Evolutionary conservation across 202 grass and related monocot species (phyloP), one percentile per base, ranked within the genome.

Genomic region (Sporobolus alterniflorus): DNA sequence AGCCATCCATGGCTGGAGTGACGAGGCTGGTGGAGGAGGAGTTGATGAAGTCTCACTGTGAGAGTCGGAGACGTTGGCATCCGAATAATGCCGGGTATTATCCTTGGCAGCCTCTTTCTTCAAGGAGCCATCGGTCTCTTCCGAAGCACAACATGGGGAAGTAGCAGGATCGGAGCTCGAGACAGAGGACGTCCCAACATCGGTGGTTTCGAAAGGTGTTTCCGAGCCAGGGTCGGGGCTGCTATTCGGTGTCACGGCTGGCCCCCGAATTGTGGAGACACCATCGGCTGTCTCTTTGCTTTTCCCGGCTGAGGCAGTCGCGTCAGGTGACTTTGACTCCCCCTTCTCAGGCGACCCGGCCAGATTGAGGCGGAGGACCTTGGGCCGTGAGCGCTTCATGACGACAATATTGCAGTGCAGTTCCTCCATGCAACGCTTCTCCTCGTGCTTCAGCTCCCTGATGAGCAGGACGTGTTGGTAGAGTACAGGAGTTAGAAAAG

Each of bases 381-480:
- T 94, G 47, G 96, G 96, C 51, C 64, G 83, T 15, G 96, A 92
- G 8, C 80, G 90, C 88, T 90, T 96, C 91, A 96, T 95, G 29
- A 89, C 87, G 8, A 98, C 96, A 56, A 98, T 98, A 75, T 98
- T 98, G 69, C 96, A 98, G 61, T 92, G 91, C 10, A 98, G 76
- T 5, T 98, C 91, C 62, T 94, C 83, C 77, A 98, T 81, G 77
- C 96, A 98, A 24, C 43, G 83, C 31, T 87, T 94, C 69, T 98
- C 93, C 70, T 98, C 96, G 12, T 85, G 84, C 80, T 94, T 98
- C 51, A 98, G 50, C n/a, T 96, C 93, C 85, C 96, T 98, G 66
- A 33, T 28, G 17, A 91, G 62, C 31, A 32, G 17, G 29, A 29
- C 42, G 88, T n/a, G n/a, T n/a, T n/a, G n/a, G n/a, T n/a, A 20